These are phyloP conservation scores for Trichodelitschia bisporula DNA, from an alignment of 495 filamentous ascomycete genomes.

Conservation along the genomic window DNA sequence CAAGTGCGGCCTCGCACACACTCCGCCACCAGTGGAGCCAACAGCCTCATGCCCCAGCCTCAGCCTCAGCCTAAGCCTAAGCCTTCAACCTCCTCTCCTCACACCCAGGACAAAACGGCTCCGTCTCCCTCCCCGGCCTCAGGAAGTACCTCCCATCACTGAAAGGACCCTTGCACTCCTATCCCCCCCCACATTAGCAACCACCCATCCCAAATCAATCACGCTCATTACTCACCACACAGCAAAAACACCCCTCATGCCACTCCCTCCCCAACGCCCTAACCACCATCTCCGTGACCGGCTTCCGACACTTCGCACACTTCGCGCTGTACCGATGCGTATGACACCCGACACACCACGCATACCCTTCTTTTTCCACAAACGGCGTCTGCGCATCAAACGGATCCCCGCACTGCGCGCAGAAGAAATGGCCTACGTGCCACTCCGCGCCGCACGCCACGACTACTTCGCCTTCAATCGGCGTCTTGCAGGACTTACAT, in stretches of 20 bases:
- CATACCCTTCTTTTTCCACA: constrained; percentile 97
- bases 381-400: constrained; percentile 64
- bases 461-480: constrained; percentile 90
- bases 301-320: constrained; percentile 62
- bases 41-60: too few species aligned
- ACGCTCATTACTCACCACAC: constrained; percentile 23
- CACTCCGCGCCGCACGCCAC: constrained; percentile 83
- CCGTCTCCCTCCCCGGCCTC: constrained; percentile 22
- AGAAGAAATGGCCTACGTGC: constrained; percentile 98
- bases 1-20: too few species aligned
- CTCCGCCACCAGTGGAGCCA: too few species aligned
- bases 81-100: constrained; percentile 40
- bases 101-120: constrained; percentile 37
- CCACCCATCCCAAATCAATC: not conserved
- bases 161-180: constrained; percentile 37
- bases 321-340: constrained; percentile 71
- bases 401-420: constrained; percentile 93
- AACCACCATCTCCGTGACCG: constrained; percentile 69
- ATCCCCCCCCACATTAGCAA: constrained; percentile 4
- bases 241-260: constrained; percentile 82
- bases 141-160: constrained; percentile 41
- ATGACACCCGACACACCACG: constrained; percentile 89
- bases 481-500: constrained; percentile 91
- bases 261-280: constrained; percentile 76
- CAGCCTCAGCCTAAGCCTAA: too few species aligned